Conservation (phyloP, 306 rosid species). For the Cucurbita argyrosperma region DNA sequence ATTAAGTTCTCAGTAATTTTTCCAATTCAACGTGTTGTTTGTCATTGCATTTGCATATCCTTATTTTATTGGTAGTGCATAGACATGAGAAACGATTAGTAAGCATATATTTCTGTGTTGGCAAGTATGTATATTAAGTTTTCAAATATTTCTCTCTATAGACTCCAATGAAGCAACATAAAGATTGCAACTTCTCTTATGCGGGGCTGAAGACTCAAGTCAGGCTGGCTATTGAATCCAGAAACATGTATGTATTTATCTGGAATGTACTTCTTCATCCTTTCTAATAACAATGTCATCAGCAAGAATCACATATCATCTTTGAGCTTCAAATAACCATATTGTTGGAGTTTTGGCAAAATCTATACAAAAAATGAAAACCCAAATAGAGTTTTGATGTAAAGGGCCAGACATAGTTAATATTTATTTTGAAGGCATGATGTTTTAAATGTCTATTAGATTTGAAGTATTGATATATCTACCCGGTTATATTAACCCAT, state of each 20-base stretch:
- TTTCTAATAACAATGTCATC: neutral
- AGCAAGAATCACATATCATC: neutral
- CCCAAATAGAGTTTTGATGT: neutral
- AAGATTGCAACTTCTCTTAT: constrained; percentile 94
- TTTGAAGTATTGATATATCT: neutral
- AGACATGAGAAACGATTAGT: neutral
- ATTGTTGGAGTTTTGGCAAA: neutral
- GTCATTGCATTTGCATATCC: neutral
- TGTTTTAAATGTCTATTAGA: neutral
- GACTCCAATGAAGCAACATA: constrained; percentile 96
- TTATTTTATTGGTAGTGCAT: neutral
- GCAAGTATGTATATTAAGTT: neutral
- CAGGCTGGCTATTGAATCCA: constrained; percentile 78
- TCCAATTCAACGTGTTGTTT: constrained; percentile 2
- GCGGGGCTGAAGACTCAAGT: constrained; percentile 99
- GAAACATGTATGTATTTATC: constrained; percentile 45
- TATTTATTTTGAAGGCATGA: neutral
- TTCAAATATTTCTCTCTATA: constrained; percentile 10
- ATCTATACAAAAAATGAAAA: neutral
- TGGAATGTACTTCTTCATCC: neutral
- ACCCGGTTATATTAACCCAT: neutral
- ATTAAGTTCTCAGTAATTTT: constrained; percentile 60
- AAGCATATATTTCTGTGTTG: neutral
- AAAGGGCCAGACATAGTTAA: neutral
- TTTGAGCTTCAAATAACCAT: neutral